Percentiles rank a stretch among this genome's conserved stretches.
Conservation (phyloP, 345 rosid genomes). For the Gossypium anomalum region DNA sequence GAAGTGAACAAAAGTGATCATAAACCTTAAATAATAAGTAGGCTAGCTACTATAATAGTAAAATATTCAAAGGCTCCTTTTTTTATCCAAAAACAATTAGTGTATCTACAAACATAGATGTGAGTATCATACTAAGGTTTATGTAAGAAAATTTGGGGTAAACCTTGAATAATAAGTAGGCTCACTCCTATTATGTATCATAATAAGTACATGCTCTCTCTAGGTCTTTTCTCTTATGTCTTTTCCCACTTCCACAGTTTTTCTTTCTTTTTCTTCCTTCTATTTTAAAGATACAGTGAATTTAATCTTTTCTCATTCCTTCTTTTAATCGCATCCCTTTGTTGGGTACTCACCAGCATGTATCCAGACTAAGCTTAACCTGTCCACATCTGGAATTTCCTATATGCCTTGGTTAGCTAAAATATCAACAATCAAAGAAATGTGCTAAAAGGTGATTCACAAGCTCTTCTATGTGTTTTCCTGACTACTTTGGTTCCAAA, state of each 20-base stretch:
- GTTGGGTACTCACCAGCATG: not conserved
- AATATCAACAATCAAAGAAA: constrained; percentile 3
- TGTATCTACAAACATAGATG: not conserved
- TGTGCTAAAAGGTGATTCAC: not conserved
- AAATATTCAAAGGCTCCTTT: not conserved
- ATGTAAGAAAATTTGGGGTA: not conserved
- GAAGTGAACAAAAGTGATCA: not conserved
- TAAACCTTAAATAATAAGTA: not conserved
- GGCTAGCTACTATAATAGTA: not conserved
- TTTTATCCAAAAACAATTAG: constrained; percentile 2
- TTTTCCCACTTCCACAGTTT: not conserved
- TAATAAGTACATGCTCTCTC: not conserved
- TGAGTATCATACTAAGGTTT: not conserved
- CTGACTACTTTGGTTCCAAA: not conserved
- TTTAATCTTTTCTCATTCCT: not conserved
- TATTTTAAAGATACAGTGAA: not conserved
- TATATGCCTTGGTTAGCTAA: not conserved
- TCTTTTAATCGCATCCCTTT: not conserved
- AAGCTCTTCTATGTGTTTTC: constrained; percentile 1
- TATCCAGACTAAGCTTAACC: constrained; percentile 2
- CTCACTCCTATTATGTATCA: no score
- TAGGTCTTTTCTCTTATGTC: not conserved
- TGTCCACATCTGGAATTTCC: not conserved
- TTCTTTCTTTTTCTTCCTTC: not conserved
- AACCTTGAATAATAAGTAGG: no score